Evolutionary conservation across 2,329 filamentous ascomycete species (phyloP), one percentile per base, ranked within the genome.

Genomic region (Verruconis gallopava): DNA sequence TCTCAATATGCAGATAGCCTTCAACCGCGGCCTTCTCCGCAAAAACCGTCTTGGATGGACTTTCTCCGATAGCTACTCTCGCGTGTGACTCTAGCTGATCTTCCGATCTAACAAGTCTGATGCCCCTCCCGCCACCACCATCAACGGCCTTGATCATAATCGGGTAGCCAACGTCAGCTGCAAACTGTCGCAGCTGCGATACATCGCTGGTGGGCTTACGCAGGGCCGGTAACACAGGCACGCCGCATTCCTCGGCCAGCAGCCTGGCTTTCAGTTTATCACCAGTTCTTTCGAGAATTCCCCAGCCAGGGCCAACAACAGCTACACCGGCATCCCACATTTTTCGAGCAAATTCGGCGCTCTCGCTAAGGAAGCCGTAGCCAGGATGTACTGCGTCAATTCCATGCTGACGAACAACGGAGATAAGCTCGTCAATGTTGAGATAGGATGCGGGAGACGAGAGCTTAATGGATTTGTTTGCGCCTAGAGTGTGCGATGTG

Each of bases 141-240:
- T 77, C 75, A 3, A 77, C 70, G n/a, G 75, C 75, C 50, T 79
- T 79, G 35, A 79, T 59, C 69, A 77, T 75, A 34, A 77, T 61
- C 1, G 73, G 73, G 35, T 68, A 69, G 1, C 70, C 69, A 12
- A 65, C 59, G 17, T 57, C 37, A 2, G 52, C 68, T 55, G 83
- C 86, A 50, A 88, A 88, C 0, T 42, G 34, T 3, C 56, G 53
- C 3, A 73, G 63, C 4, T 66, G 59, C 19, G 62, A 55, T 1
- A 67, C 48, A 13, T 53, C 54, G 5, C 55, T 58, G 0, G 69
- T 72, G 1, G 71, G 61, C 1, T 51, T 55, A 3, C 52, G 54
- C 43, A 73, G 58, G 3, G 70, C 71, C 19, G 66, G 64, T 15
- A 72, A 53, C 0, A 73, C 64, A 0, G 72, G 72, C 0, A 76